Base-by-base conservation (phyloP, 305 asterid species). In the Coffea humblotiana region DNA sequence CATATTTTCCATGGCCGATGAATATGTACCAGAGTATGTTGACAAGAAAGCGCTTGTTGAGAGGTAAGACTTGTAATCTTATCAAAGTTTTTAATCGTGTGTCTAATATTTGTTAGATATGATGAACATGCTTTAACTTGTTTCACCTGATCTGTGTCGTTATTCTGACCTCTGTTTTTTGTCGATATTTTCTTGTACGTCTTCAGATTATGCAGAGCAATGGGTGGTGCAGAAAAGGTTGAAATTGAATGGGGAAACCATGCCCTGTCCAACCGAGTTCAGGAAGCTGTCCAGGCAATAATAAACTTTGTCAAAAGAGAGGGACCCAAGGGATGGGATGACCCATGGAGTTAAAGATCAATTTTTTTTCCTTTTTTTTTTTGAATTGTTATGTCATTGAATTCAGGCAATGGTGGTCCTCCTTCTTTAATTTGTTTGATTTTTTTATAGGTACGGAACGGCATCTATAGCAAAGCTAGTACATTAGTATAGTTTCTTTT, bases 271-370 rank as follows among this genome's bases (percentile, higher is more conserved):
- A 95, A 95, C 91, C 74, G 98, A 86, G 86, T 79, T 1, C 86
- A 85, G 82, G 98, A 95, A 84, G 97, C 93, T 48, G 98, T 92
- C 66, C 87, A 91, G 80, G 90, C 91, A 75, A 95, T 95, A 63
- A 83, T 90, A 37, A 92, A 88, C 80, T 95, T 95, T 87, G 82
- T 92, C 45, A 95, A 87, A 78, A 88, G 97, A 87, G 99, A 92
- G 67, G 98, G 97, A 10, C 99, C 97, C 3, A 93, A 92, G 77
- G 98, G 98, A 68, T 95, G 98, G 98, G 98, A 95, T 43, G 99
- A 95, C 75, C 98, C 98, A 0, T 93, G 97, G 99, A 92, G 88
- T 83, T 95, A 83, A 80, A 32, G 21, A 19, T 9, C 23, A 47
- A 14, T 35, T 74, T 23, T 16, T 69, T 77, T 71, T 70, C 72